These are phyloP conservation scores for Coleophoma crateriformis DNA, from an alignment of 2,329 filamentous ascomycete species.

Conservation along the genomic window DNA sequence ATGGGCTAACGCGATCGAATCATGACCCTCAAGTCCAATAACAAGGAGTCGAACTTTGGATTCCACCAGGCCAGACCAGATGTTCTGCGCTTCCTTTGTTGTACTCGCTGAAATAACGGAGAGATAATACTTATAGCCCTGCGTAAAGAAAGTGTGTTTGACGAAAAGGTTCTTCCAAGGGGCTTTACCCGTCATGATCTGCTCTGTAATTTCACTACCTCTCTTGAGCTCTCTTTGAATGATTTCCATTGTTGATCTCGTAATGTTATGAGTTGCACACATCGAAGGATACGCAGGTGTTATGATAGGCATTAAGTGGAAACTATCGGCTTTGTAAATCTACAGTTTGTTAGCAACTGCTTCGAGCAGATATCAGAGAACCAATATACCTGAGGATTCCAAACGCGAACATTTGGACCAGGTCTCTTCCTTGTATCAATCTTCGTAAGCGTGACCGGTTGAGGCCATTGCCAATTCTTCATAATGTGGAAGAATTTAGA, in stretches of 20 bases:
- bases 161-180: slow-evolving; percentile 85
- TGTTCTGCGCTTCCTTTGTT: slow-evolving; percentile 76
- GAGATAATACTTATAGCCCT: slow-evolving; percentile 93
- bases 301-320: slow-evolving; percentile 96
- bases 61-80: slow-evolving; percentile 89
- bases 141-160: slow-evolving; percentile 89
- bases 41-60: slow-evolving; percentile 88
- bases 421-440: slow-evolving; percentile 79
- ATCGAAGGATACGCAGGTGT: slow-evolving; percentile 96
- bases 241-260: slow-evolving; percentile 75
- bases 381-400: slow-evolving; percentile 76
- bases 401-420: slow-evolving; percentile 59
- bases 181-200: slow-evolving; percentile 70
- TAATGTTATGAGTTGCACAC: slow-evolving; percentile 96
- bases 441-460: slow-evolving; percentile 83
- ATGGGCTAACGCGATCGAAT: slow-evolving; percentile 76
- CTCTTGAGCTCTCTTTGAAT: slow-evolving; percentile 79
- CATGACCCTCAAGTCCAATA: slow-evolving; percentile 73
- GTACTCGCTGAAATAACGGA: slow-evolving; percentile 79
- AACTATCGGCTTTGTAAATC: slow-evolving; percentile 49
- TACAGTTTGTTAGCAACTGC: slow-evolving; percentile 15
- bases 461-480: slow-evolving; percentile 87
- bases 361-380: slow-evolving; percentile 5
- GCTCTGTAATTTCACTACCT: slow-evolving; percentile 70
- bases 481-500: slow-evolving; percentile 94